Base-by-base conservation (phyloP, 192 early-diverging fungal genomes). In the Radiomyces spectabilis region DNA sequence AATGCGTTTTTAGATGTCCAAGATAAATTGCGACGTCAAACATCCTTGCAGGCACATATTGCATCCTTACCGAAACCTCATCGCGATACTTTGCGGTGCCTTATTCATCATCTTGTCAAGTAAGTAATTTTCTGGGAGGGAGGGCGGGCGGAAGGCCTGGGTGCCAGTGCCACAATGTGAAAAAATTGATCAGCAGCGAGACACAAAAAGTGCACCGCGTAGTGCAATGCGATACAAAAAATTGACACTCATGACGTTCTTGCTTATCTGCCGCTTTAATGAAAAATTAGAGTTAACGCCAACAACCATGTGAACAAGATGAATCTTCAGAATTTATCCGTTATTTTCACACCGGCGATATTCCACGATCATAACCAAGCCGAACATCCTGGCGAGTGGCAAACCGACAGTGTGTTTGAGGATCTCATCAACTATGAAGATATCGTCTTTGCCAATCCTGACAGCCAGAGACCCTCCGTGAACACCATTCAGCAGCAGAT, bases 321-420 rank as follows among this genome's bases (percentile, higher is more conserved):
- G 85, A 76, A 74, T 10, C 49, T 77, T 0, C 71, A 72, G n/a
- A 86, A 86, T 53, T 40, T 86, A 0, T 74, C 74, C 12, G 59
- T 86, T 41, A 72, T 86, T 9, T 86, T 86, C 43, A 76, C 75
- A 1, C 75, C 81, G 0, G 80, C 80, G 3, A 72, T 84, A 21
- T 85, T 85, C 61, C 76, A 80, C 29, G 73, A 78, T 12, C 70
- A 66, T 25, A 73, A 74, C 44, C 70, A 69, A 40, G 64, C 70
- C 3, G 61, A 64, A 55, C 12, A 44, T 22, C 31, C 53, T 16
- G 55, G 40, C 6, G 65, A 66, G 22, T 66, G 57, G 56, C 27
- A 30, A 4, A 46, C 33, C 16, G 65, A 66, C 26, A 25, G 27
- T 30, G 38, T 66, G 9, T 59, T 66, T 51, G 65, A 66, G 18